Evolutionary conservation across 495 filamentous ascomycete genomes (phyloP), one percentile per base, ranked within the genome.

Genomic region (Acidomyces sp.): DNA sequence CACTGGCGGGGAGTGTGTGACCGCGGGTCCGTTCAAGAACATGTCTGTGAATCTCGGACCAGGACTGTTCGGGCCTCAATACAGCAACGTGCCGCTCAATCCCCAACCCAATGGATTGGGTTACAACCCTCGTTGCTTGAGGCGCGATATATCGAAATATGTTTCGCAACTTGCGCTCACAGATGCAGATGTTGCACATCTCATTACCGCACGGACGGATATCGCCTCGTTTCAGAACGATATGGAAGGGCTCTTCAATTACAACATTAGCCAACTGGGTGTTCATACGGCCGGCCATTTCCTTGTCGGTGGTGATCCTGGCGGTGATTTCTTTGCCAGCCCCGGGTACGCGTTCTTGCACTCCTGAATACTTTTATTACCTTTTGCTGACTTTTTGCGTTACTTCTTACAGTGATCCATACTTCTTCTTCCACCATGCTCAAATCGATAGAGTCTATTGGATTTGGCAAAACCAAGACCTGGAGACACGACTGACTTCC

Each of bases 131-230:
- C 74, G 76, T 40, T 81, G 80, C 46, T 56, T 85, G 31, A 67
- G 57, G 21, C 74, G 81, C 11, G 79, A 82, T 47, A 57, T 86
- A n/a, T n/a, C n/a, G n/a, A n/a, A n/a, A n/a, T n/a, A n/a, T n/a
- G n/a, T n/a, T n/a, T n/a, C n/a, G n/a, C 42, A 71, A 69, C 44
- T 54, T 65, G 5, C 58, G 47, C 4, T 48, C 67, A 17, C 59
- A n/a, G n/a, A n/a, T 64, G 22, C 40, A 51, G 30, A 55, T 55
- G 15, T 73, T 66, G 37, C 33, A 41, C 31, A 45, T 27, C 34
- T 45, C n/a, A n/a, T n/a, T n/a, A n/a, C n/a, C n/a, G n/a, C n/a
- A n/a, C n/a, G 20, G n/a, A 45, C 42, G 7, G 39, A 45, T 35
- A 12, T 45, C 27, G 39, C 37, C 19, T n/a, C 10, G n/a, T 82